Evolutionary conservation across 805 yeast species (phyloP).

Genomic region (Kazachstania taianensis): DNA sequence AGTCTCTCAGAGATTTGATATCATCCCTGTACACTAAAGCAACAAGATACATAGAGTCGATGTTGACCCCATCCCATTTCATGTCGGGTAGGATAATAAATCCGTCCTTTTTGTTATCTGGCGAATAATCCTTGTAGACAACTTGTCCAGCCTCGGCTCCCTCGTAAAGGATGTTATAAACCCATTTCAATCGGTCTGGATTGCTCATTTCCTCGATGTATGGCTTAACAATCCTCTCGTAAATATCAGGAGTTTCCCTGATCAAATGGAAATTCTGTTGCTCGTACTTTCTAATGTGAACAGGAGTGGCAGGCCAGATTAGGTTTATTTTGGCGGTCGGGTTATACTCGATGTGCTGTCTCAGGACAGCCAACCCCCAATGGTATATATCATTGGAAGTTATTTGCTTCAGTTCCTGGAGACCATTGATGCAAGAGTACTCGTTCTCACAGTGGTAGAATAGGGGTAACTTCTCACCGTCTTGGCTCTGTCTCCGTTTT

Average conservation of each 20-base stretch:
- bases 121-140: slow-evolving; percentile 44
- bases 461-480: slow-evolving; percentile 10
- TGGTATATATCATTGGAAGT: slow-evolving; percentile 74
- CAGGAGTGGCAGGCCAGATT: slow-evolving; percentile 81
- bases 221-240: slow-evolving; percentile 52
- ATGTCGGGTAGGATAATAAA: slow-evolving; percentile 84
- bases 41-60: slow-evolving; percentile 66
- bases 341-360: slow-evolving; percentile 33
- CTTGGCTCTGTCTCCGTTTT: slow-evolving; percentile 5
- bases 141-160: slow-evolving; percentile 82
- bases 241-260: slow-evolving; percentile 73
- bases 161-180: slow-evolving; percentile 65
- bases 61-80: slow-evolving; percentile 84
- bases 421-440: slow-evolving; percentile 23
- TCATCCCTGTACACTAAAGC: slow-evolving; percentile 64
- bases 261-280: slow-evolving; percentile 51
- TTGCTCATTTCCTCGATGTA: slow-evolving; percentile 60
- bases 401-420: slow-evolving; percentile 29
- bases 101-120: slow-evolving; percentile 46
- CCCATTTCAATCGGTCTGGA: slow-evolving; percentile 84
- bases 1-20: slow-evolving; percentile 67
- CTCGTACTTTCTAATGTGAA: slow-evolving; percentile 72
- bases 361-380: slow-evolving; percentile 59
- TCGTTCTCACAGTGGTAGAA: slow-evolving; percentile 21
- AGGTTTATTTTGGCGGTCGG: slow-evolving; percentile 67